Evolutionary conservation across 2,329 filamentous ascomycete genomes (phyloP).

Genomic region (Colletotrichum karsti): DNA sequence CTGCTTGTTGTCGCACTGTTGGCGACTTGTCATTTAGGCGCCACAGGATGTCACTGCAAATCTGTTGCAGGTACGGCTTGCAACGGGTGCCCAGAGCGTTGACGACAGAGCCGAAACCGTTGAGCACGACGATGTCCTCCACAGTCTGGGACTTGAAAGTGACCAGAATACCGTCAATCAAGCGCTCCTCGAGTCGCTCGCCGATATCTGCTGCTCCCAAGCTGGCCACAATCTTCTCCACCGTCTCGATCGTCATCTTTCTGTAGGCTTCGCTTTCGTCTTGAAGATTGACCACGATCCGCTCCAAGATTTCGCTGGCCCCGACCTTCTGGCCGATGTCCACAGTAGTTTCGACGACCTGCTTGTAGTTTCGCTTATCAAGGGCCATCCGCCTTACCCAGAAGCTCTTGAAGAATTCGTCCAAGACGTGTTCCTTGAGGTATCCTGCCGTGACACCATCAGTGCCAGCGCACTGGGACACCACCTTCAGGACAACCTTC

Average conservation of each 20-base stretch:
- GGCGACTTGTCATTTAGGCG: slow-evolving; percentile 97
- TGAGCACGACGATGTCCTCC: slow-evolving; percentile 94
- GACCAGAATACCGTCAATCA: slow-evolving; percentile 94
- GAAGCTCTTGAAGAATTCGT: slow-evolving; percentile 98
- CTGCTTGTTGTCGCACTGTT: slow-evolving; percentile 95
- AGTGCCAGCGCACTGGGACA: slow-evolving; percentile 94
- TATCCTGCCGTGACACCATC: slow-evolving; percentile 95
- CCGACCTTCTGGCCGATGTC: slow-evolving; percentile 98
- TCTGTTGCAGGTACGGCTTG: slow-evolving; percentile 96
- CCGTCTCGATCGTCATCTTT: slow-evolving; percentile 98
- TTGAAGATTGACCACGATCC: slow-evolving; percentile 94
- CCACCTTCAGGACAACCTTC: slow-evolving; percentile 97
- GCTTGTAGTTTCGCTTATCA: slow-evolving; percentile 96
- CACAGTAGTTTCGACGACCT: slow-evolving; percentile 97
- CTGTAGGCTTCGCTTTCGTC: slow-evolving; percentile 98
- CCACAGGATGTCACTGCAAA: slow-evolving; percentile 96
- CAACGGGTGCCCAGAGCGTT: slow-evolving; percentile 93
- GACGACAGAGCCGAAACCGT: slow-evolving; percentile 97
- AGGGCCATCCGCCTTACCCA: slow-evolving; percentile 98
- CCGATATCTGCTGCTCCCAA: slow-evolving; percentile 94
- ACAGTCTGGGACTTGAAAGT: slow-evolving; percentile 98
- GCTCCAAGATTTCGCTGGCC: slow-evolving; percentile 91
- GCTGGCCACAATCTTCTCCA: slow-evolving; percentile 95
- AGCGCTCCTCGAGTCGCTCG: slow-evolving; percentile 88
- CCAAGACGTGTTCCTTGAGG: slow-evolving; percentile 92